These are phyloP conservation scores for Tulasnella sp. DNA, from an alignment of 768 basidiomycete genomes.

Conservation along the genomic window DNA sequence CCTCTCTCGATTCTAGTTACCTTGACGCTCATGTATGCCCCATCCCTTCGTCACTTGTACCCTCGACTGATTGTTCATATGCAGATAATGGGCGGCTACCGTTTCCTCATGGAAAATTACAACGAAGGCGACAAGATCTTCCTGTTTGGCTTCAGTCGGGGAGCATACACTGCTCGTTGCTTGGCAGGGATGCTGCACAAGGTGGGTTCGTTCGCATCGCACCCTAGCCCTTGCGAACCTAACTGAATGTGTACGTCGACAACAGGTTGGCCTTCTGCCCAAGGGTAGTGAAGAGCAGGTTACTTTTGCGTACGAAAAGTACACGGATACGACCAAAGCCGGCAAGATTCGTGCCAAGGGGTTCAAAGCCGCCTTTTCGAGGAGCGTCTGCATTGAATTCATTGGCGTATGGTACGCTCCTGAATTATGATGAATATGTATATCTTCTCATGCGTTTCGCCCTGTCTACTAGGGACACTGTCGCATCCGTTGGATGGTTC, in stretches of 20 bases:
- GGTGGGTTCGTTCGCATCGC: not conserved
- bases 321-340: not conserved
- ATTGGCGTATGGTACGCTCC: conserved; percentile 19
- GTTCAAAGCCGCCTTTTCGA: conserved; percentile 21
- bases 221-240: not conserved
- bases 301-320: not conserved
- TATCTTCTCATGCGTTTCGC: not conserved
- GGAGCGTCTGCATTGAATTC: conserved; percentile 20
- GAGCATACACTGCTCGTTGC: conserved; percentile 12
- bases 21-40: conserved; percentile 48
- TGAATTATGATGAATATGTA: not conserved
- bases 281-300: conserved; percentile 1
- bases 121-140: conserved; percentile 26
- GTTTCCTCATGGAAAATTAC: conserved; percentile 12
- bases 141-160: conserved; percentile 16
- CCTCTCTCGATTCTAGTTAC: conserved; percentile 29
- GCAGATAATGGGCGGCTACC: conserved; percentile 14
- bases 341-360: conserved; percentile 16
- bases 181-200: conserved; percentile 17
- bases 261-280: conserved; percentile 4
- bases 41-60: not conserved
- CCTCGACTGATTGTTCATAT: not conserved
- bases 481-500: conserved; percentile 20
- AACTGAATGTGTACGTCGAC: not conserved
- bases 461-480: conserved; percentile 20